Percentiles rank a stretch among this genome's conserved stretches.
phyloP scores from a whole-genome alignment of 352 stramenopile genomes.

The Thraustochytrium sp. region DNA sequence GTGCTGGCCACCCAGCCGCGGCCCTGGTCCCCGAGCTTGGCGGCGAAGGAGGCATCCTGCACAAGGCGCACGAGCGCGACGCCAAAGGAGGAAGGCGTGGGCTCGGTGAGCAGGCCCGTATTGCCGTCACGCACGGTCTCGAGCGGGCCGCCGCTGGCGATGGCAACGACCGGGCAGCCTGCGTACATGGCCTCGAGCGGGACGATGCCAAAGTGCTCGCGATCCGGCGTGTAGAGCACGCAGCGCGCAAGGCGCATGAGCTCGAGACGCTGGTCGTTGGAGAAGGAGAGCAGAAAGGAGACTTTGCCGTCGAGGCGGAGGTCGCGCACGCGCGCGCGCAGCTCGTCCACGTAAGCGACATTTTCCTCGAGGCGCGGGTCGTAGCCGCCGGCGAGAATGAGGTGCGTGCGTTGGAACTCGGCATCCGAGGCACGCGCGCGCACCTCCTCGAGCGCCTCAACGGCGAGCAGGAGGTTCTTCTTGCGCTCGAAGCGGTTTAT shows the following conservation, averaged over 20 bases:
- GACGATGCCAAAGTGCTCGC: conserved; percentile 99
- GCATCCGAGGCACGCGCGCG: neutral
- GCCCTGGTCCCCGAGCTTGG: neutral
- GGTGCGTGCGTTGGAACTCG: conserved; percentile 48
- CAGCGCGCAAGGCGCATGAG: conserved; percentile 58
- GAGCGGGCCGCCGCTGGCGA: conserved; percentile 86
- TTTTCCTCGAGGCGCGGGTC: conserved; percentile 92
- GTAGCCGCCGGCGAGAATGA: conserved; percentile 92
- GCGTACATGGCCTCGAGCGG: conserved; percentile 95
- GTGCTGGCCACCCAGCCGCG: neutral
- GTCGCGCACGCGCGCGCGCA: conserved; percentile 64
- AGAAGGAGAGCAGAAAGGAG: conserved; percentile 48
- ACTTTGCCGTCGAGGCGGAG: conserved; percentile 47
- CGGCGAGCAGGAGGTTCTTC: conserved; percentile 56
- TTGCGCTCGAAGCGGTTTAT: conserved; percentile 98
- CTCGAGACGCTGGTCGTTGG: conserved; percentile 47
- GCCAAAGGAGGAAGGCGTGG: neutral
- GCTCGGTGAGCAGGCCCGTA: conserved; percentile 70
- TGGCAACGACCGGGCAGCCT: conserved; percentile 83
- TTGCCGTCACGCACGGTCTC: conserved; percentile 85
- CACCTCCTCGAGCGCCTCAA: conserved; percentile 40
- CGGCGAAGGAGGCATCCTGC: neutral
- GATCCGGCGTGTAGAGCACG: conserved; percentile 90
- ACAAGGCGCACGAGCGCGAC: neutral
- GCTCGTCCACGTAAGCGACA: conserved; percentile 82